phyloP scores from a whole-genome alignment of 805 yeast species.

The Candida glaebosa region DNA sequence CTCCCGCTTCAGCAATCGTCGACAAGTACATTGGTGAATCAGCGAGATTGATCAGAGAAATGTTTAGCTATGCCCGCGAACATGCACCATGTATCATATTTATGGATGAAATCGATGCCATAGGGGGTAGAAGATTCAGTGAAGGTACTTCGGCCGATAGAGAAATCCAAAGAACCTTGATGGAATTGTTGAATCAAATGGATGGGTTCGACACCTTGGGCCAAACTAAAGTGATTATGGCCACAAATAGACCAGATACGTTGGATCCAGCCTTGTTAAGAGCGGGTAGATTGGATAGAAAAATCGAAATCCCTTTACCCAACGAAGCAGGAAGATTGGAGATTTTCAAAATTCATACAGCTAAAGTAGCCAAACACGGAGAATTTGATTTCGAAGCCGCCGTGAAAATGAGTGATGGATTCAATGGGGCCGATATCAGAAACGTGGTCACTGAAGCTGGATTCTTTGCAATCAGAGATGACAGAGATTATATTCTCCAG shows the following conservation, averaged over 20 bases:
- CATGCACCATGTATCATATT: slow-evolving; percentile 98
- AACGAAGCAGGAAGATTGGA: slow-evolving; percentile 94
- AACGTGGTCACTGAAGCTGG: slow-evolving; percentile 99
- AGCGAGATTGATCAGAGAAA: slow-evolving; percentile 93
- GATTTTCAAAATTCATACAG: slow-evolving; percentile 88
- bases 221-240: slow-evolving; percentile 97
- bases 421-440: slow-evolving; percentile 97
- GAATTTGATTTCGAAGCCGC: slow-evolving; percentile 96
- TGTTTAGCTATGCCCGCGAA: slow-evolving; percentile 96
- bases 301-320: slow-evolving; percentile 92
- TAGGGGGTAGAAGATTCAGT: slow-evolving; percentile 95
- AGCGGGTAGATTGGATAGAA: slow-evolving; percentile 96
- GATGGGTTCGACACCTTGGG: slow-evolving; percentile 97
- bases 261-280: slow-evolving; percentile 95
- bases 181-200: slow-evolving; percentile 97
- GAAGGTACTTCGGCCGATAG: slow-evolving; percentile 99
- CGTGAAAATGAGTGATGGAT: slow-evolving; percentile 98
- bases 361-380: slow-evolving; percentile 83
- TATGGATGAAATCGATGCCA: slow-evolving; percentile 98
- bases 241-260: slow-evolving; percentile 98
- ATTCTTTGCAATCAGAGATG: slow-evolving; percentile 96
- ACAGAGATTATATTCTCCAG: slow-evolving; percentile 90
- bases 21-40: slow-evolving; percentile 98
- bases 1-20: slow-evolving; percentile 98
- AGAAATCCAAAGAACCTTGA: slow-evolving; percentile 95